A percentile compares a stretch with the other conserved stretches of the same genome.
Evolutionary conservation across 441 rosid genomes (phyloP).

Genomic region (Corymbia calophylla): DNA sequence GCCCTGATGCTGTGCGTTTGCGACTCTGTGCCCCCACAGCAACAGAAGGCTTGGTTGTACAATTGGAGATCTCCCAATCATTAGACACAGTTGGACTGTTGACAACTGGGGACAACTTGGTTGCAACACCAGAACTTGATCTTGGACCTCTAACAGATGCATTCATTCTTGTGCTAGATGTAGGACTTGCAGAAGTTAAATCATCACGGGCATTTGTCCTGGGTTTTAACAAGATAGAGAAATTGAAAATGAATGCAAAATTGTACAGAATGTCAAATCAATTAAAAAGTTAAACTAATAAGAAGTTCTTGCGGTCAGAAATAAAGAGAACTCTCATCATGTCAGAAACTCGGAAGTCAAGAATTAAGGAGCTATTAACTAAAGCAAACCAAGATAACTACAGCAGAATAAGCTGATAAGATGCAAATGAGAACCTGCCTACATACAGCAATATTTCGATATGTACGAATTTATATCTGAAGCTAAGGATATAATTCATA

Average conservation of each 20-base stretch:
- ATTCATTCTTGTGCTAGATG: constrained; percentile 61
- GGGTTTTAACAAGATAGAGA: constrained; percentile 3
- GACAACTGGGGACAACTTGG: constrained; percentile 71
- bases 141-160: constrained; percentile 75
- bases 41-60: constrained; percentile 72
- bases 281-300: not conserved
- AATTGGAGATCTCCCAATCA: constrained; percentile 88
- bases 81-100: constrained; percentile 62
- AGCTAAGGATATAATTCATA: constrained; percentile 22
- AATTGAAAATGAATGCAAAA: not conserved
- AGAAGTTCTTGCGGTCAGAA: not conserved
- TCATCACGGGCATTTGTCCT: constrained; percentile 78
- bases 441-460: not conserved
- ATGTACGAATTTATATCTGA: not conserved
- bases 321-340: not conserved
- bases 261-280: constrained; percentile 6
- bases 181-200: constrained; percentile 79
- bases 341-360: not conserved
- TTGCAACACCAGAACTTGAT: constrained; percentile 56
- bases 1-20: constrained; percentile 65
- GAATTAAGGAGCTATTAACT: not conserved
- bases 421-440: not conserved
- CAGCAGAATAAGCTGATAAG: not conserved
- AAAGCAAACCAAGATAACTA: not conserved
- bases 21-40: constrained; percentile 65